Conservation (phyloP, 768 basidiomycete genomes). For the Naganishia randhawae region DNA sequence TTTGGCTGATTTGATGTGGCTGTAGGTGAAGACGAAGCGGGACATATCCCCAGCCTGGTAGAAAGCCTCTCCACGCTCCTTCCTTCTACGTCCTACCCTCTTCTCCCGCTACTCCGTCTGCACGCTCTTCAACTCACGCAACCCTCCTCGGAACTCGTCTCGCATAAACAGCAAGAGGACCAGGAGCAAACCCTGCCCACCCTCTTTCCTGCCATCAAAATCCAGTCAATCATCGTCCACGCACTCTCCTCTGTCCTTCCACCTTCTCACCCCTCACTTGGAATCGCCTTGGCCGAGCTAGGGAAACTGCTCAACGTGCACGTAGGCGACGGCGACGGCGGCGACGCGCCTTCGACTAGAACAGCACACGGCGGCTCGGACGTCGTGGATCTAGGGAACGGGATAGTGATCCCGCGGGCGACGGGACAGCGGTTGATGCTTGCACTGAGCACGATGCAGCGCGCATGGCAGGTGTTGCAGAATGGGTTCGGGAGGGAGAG, state of each 20-base stretch:
- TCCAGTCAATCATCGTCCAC: slow-evolving; percentile 56
- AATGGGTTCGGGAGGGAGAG: slow-evolving; percentile 71
- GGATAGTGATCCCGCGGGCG: slow-evolving; percentile 66
- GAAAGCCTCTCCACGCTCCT: slow-evolving; percentile 40
- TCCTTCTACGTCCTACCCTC: slow-evolving; percentile 68
- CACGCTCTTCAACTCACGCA: slow-evolving; percentile 62
- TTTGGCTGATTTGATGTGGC: no score
- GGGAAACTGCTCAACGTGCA: slow-evolving; percentile 78
- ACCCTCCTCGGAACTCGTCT: slow-evolving; percentile 49
- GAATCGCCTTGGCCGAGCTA: slow-evolving; percentile 69
- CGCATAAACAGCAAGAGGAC: slow-evolving; percentile 49
- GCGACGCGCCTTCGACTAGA: no score
- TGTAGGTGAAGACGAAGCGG: neutral
- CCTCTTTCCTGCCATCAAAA: slow-evolving; percentile 24
- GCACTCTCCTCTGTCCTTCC: slow-evolving; percentile 60
- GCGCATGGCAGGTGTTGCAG: slow-evolving; percentile 61
- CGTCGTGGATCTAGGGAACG: slow-evolving; percentile 27
- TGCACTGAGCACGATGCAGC: slow-evolving; percentile 63
- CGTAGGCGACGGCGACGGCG: slow-evolving; percentile 28
- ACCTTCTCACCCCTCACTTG: slow-evolving; percentile 71
- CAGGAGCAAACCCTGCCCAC: neutral
- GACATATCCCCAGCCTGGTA: neutral
- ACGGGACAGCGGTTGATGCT: slow-evolving; percentile 57
- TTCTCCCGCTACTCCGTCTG: slow-evolving; percentile 69
- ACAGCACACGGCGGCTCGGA: neutral